Base-by-base conservation (phyloP, 2,329 filamentous ascomycete species). In the Lecanosticta acicola region DNA sequence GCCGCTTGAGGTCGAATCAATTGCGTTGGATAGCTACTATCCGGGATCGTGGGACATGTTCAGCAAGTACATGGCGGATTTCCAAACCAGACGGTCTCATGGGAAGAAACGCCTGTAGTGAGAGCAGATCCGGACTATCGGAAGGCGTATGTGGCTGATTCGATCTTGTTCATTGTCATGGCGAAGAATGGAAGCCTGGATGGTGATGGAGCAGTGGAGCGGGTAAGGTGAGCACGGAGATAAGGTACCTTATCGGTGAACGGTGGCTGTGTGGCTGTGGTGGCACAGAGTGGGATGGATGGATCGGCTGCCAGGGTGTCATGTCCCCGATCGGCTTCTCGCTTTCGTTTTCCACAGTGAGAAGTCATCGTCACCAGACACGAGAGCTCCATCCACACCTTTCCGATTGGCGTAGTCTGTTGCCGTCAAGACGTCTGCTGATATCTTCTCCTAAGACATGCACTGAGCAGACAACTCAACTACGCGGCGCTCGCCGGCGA, bases 401-500 rank as follows among this genome's bases (percentile, higher is more conserved):
- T 29, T 29, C 24, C 11, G 7, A 29, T 29, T 29, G n/a, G n/a
- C n/a, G n/a, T n/a, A n/a, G n/a, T 11, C 24, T 29, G 11, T 29
- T 11, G 24, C 24, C 24, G 7, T 29, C 24, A 11, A 29, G 24
- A 29, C 5, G 24, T 29, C 24, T 29, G 24, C 24, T 29, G 24
- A 29, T 29, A 29, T 11, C 17, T 34, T 16, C 4, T n/a, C 32
- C n/a, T 17, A 37, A 16, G 18, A 37, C 35, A 37, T 37, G 35
- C 17, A 17, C 35, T 37, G 35, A 37, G 17, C 35, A 37, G 11
- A 7, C 24, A 5, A 18, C 16, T 10, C 5, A 14, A 17, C 37
- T 9, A n/a, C 34, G 9, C 43, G 46, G 48, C 43, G 43, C 39
- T 19, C 48, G 39, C 43, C 39, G 43, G 48, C 48, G 48, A 50